phyloP scores from a whole-genome alignment of 257 asterid species.

The Voacanga thouarsii region DNA sequence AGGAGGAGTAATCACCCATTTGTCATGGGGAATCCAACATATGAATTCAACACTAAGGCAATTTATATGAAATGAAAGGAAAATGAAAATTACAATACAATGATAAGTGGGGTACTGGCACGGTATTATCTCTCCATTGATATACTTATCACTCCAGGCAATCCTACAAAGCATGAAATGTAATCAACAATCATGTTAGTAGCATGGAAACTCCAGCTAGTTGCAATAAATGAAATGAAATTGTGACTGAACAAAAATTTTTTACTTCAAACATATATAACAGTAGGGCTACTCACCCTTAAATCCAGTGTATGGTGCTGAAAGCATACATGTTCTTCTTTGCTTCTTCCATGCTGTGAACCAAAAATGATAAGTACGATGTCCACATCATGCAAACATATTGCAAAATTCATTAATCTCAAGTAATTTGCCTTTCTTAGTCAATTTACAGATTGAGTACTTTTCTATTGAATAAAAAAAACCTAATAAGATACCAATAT shows the following conservation, averaged over 20 bases:
- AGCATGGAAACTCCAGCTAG: not conserved
- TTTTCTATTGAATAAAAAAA: no score
- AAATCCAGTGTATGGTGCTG: conserved; percentile 97
- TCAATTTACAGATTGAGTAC: not conserved
- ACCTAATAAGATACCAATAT: no score
- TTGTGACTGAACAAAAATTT: not conserved
- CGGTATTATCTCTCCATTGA: conserved; percentile 93
- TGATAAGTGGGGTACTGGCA: conserved; percentile 95
- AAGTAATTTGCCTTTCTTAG: not conserved
- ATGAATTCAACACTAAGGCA: no score
- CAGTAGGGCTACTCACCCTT: conserved; percentile 52
- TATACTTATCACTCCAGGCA: conserved; percentile 95
- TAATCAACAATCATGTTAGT: not conserved
- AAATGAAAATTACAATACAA: no score
- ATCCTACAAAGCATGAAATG: conserved; percentile 41
- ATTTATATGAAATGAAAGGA: no score
- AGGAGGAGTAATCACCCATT: no score
- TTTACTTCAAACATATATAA: not conserved
- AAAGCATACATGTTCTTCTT: conserved; percentile 98
- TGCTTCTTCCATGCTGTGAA: conserved; percentile 91
- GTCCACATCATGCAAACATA: not conserved
- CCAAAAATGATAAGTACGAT: not conserved
- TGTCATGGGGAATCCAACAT: no score
- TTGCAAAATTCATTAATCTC: not conserved
- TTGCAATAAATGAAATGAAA: not conserved